Percentiles rank a stretch among this genome's conserved stretches.
Conservation (phyloP, 169 alveolate genomes). For the Cryptosporidium sp. region DNA sequence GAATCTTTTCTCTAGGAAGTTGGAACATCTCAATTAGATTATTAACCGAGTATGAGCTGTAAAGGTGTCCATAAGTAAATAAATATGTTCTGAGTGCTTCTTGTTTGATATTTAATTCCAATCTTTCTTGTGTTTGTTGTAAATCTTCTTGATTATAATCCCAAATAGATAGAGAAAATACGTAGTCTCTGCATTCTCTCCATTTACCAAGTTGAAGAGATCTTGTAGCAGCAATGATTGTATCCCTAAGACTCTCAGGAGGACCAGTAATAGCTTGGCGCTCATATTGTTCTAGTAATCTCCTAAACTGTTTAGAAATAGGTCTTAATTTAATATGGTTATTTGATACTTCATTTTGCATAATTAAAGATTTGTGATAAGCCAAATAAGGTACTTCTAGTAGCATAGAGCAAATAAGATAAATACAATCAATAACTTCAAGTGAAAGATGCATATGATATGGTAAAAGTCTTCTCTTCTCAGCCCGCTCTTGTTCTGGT, state of each 20-base stretch:
- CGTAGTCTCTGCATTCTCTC: conserved; percentile 91
- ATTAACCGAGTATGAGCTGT: conserved; percentile 88
- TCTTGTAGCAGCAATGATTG: conserved; percentile 91
- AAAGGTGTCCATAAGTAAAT: conserved; percentile 85
- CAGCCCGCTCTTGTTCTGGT: conserved; percentile 94
- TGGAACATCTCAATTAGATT: conserved; percentile 89
- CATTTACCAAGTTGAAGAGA: conserved; percentile 93
- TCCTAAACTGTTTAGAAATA: conserved; percentile 90
- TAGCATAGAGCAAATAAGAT: conserved; percentile 93
- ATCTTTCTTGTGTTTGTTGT: conserved; percentile 83
- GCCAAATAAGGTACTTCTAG: conserved; percentile 93
- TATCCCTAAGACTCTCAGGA: conserved; percentile 95
- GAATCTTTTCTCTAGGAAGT: conserved; percentile 84
- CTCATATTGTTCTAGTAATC: conserved; percentile 93
- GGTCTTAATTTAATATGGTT: conserved; percentile 76
- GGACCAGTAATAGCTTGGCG: conserved; percentile 94
- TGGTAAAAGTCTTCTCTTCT: conserved; percentile 95
- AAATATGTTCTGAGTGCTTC: conserved; percentile 94
- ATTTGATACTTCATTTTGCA: conserved; percentile 77
- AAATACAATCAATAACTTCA: conserved; percentile 93
- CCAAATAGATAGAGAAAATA: conserved; percentile 87
- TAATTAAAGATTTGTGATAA: conserved; percentile 81
- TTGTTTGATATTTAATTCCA: conserved; percentile 90
- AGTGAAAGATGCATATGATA: conserved; percentile 96
- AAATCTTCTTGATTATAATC: conserved; percentile 86